Base-by-base conservation (phyloP, 129 eudicot genomes). In the Smallanthus sonchifolius region DNA sequence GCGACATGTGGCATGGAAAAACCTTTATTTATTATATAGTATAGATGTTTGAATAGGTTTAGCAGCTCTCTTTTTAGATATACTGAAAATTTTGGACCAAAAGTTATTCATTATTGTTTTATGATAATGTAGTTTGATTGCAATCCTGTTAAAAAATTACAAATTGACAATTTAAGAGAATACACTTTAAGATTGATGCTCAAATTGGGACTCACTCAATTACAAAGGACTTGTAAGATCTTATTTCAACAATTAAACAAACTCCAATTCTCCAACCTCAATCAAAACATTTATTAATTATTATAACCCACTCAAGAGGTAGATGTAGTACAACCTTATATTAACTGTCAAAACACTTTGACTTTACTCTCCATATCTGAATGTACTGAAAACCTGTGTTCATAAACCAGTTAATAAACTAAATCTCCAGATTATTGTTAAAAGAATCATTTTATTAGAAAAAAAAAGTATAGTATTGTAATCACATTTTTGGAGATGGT, bases 341-440 rank as follows among this genome's bases (percentile, higher is more conserved):
- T 34, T 5, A 62, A 16, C 69, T 37, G 69, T 64, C 69, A 38
- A 52, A 59, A 64, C 69, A 36, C 48, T 38, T 38, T 15, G 47
- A 4, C 69, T 64, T 37, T n/a, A 64, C 47, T 64, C 48, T 37
- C 69, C 69, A 37, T 36, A 64, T 37, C 30, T 32, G 8, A 38
- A n/a, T 64, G 5, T 64, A 42, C 81, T 57, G 39, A 35, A 57
- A 60, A 36, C 81, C 38, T 47, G 45, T 47, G 36, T 34, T 30
- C 37, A 34, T 48, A 47, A 52, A 75, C 62, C 32, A 70, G 61
- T 44, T 69, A 38, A 60, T 32, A 70, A 54, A 69, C 52, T 37
- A 2, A 44, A 69, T 36, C 66, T 13, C 10, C 0, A 30, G 16
- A 60, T 60, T 60, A 34, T 60, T 30, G 5, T 60, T 34, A 32